Conservation (phyloP, 768 basidiomycete species). For the Boletus rubropictus region DNA sequence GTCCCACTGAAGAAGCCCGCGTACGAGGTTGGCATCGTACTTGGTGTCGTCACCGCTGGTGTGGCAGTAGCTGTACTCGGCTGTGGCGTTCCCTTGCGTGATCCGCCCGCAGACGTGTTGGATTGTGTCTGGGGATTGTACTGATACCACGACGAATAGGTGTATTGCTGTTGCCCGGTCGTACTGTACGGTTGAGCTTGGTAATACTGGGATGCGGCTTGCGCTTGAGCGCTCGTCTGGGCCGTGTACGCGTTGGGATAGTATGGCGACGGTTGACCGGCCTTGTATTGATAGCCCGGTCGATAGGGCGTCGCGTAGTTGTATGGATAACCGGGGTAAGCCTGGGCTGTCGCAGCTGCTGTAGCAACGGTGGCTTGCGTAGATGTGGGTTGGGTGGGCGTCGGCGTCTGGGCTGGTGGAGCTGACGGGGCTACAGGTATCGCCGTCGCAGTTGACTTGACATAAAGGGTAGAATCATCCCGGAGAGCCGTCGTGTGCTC, state of each 20-base stretch:
- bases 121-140: conserved; percentile 33
- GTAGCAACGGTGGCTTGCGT: conserved; percentile 19
- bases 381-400: conserved; percentile 24
- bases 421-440: conserved; percentile 31
- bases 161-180: conserved; percentile 37
- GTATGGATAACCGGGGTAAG: conserved; percentile 32
- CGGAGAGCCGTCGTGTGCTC: conserved; percentile 55
- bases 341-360: conserved; percentile 24
- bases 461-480: conserved; percentile 70
- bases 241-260: conserved; percentile 27
- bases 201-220: conserved; percentile 32
- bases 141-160: conserved; percentile 41
- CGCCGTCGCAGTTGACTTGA: conserved; percentile 41
- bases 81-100: conserved; percentile 43
- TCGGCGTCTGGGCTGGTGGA: conserved; percentile 31
- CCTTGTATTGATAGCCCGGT: conserved; percentile 34
- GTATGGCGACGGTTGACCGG: conserved; percentile 32
- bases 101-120: conserved; percentile 21
- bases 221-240: conserved; percentile 23
- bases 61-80: conserved; percentile 27
- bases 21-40: conserved; percentile 33
- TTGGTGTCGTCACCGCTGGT: conserved; percentile 21
- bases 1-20: conserved; percentile 36
- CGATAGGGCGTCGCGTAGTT: conserved; percentile 33
- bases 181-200: conserved; percentile 32